phyloP scores from a whole-genome alignment of 2,329 filamentous ascomycete genomes.

The Gaeumannomyces tritici region DNA sequence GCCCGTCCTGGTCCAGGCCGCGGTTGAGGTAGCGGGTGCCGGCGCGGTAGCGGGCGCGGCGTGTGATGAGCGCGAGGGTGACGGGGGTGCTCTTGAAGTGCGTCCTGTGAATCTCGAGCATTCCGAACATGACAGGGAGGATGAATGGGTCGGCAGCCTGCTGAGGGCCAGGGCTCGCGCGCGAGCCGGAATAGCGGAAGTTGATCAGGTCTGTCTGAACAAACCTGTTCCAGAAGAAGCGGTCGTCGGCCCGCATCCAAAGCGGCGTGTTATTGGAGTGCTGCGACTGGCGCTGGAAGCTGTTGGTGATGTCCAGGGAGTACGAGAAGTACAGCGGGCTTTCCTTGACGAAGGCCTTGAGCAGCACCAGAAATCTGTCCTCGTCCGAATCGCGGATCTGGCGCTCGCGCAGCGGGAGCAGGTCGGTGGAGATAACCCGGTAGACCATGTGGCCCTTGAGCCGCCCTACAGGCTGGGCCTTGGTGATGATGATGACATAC shows the following conservation, averaged over 20 bases:
- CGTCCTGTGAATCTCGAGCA: constrained; percentile 83
- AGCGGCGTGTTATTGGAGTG: constrained; percentile 62
- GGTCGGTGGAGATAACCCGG: constrained; percentile 82
- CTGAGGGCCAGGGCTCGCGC: constrained; percentile 60
- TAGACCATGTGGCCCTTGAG: constrained; percentile 96
- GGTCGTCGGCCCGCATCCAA: constrained; percentile 89
- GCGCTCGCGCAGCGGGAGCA: constrained; percentile 86
- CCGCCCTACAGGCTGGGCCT: constrained; percentile 81
- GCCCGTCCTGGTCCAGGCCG: constrained; percentile 83
- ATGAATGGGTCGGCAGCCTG: constrained; percentile 82
- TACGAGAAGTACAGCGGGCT: constrained; percentile 98
- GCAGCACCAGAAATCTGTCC: constrained; percentile 75
- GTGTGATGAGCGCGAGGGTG: constrained; percentile 79
- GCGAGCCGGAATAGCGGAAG: constrained; percentile 58
- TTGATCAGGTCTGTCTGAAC: constrained; percentile 86
- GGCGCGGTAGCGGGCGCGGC: constrained; percentile 77
- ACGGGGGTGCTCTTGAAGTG: constrained; percentile 76
- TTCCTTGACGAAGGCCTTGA: constrained; percentile 72
- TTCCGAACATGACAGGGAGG: constrained; percentile 90
- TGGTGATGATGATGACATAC: constrained; percentile 94
- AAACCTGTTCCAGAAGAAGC: constrained; percentile 98
- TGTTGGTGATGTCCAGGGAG: constrained; percentile 92
- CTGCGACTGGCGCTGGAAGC: constrained; percentile 86
- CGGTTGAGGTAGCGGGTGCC: constrained; percentile 94
- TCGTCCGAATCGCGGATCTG: constrained; percentile 88